A percentile compares a stretch with the other conserved stretches of the same genome.
These are phyloP conservation scores for Saturnispora kantuleensis DNA, from an alignment of 805 yeast genomes.

Conservation along the genomic window DNA sequence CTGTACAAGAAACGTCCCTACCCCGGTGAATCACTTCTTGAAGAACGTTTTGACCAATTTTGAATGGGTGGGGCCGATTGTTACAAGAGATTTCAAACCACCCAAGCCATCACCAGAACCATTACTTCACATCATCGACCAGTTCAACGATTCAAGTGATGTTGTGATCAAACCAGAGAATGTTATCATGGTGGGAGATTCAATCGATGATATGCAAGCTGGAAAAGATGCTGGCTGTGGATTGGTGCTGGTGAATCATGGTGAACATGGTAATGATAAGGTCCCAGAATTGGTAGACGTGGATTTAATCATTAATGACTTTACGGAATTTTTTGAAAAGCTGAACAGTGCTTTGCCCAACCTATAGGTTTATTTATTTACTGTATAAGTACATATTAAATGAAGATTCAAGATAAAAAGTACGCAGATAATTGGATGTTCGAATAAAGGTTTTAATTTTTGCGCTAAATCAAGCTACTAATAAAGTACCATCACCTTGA, in stretches of 20 bases:
- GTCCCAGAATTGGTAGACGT: background rate
- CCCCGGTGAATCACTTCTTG: conserved; percentile 46
- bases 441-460: too few species aligned
- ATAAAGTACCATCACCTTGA: too few species aligned
- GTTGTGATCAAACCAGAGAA: conserved; percentile 29
- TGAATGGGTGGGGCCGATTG: conserved; percentile 31
- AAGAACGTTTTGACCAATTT: conserved; percentile 28
- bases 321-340: conserved; percentile 28
- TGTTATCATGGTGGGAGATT: conserved; percentile 65
- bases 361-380: too few species aligned
- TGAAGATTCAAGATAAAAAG: too few species aligned
- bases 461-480: too few species aligned
- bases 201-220: conserved; percentile 57
- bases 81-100: conserved; percentile 57
- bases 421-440: too few species aligned
- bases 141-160: conserved; percentile 10
- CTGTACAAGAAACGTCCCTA: conserved; percentile 49
- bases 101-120: conserved; percentile 65
- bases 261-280: conserved; percentile 36
- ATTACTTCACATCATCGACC: conserved; percentile 40
- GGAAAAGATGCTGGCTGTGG: conserved; percentile 56
- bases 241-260: conserved; percentile 44
- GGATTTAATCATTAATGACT: conserved; percentile 28
- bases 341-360: too few species aligned
- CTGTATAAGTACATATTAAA: too few species aligned